Evolutionary conservation across 306 rosid genomes (phyloP).

Genomic region (Argentina anserina): DNA sequence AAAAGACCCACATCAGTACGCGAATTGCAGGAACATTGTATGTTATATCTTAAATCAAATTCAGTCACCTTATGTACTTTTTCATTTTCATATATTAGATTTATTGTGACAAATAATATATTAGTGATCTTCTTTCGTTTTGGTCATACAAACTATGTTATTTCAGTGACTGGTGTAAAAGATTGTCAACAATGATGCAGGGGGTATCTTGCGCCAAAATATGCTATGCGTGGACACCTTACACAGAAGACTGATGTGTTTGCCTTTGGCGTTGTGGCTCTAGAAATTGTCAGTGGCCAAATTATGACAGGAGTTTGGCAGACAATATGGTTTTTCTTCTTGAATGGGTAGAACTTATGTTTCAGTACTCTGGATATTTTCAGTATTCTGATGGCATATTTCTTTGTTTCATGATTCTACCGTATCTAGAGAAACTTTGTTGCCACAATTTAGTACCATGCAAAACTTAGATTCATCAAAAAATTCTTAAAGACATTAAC

Average conservation of each 20-base stretch:
- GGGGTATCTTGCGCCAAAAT: constrained; percentile 85
- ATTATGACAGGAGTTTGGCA: constrained; percentile 53
- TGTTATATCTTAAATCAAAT: no score
- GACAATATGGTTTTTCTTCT: constrained; percentile 60
- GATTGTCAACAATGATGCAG: constrained; percentile 43
- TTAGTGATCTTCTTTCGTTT: no score
- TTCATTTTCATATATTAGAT: no score
- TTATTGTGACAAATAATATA: constrained; percentile 2
- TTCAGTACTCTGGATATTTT: no score
- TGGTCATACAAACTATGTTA: no score
- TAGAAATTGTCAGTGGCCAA: constrained; percentile 71
- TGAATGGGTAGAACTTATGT: constrained; percentile 75
- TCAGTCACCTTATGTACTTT: no score
- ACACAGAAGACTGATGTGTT: constrained; percentile 85
- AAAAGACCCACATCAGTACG: constrained; percentile 77
- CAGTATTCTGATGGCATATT: no score
- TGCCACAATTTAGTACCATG: no score
- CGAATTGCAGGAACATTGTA: constrained; percentile 80
- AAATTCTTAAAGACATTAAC: no score
- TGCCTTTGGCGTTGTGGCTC: constrained; percentile 82
- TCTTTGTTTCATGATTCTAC: neutral
- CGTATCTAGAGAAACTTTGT: no score
- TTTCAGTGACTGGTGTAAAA: no score
- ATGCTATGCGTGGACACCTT: constrained; percentile 84
- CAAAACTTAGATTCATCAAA: no score